Evolutionary conservation across 2,329 filamentous ascomycete species (phyloP), one percentile per base, ranked within the genome.

Genomic region (Pseudogymnoascus sp.): DNA sequence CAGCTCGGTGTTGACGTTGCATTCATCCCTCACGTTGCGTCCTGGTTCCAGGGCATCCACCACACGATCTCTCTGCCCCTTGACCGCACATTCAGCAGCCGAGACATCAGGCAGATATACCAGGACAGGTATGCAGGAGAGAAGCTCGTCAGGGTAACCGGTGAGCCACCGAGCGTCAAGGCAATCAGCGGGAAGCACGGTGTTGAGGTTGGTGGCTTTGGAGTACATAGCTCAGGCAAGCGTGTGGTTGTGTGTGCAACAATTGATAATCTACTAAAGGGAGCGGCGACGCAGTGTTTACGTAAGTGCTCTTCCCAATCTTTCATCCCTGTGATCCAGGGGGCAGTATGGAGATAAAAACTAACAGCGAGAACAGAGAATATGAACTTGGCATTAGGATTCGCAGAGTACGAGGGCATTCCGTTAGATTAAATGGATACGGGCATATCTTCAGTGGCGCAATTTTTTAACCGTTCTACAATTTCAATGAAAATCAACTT

Each of bases 81-180:
- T 7, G 88, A 88, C 70, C 82, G 93, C 75, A 82, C 84, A 64
- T 95, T 97, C 89, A 90, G 86, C 2, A 92, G 90, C 41, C 88
- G 94, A 59, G 92, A 97, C 72, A 91, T 99, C 67, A 86, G 94
- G 64, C 90, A 96, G 71, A 79, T 97, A 62, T 99, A 96, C 80
- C 93, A 97, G 76, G 93, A 97, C 69, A 85, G 93, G 22, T 99
- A 96, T 71, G 93, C 93, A 5, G 92, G 92, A 58, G 94, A 97
- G 81, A 93, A 91, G 77, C 85, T 99, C 14, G 87, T 99, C 72
- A 96, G 94, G 81, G 85, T 97, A 18, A 83, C 90, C 4, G 93
- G 93, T 60, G 93, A 97, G 74, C 83, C 89, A 0, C 94, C 93
- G 2, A 78, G 86, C 9, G 93, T 97, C 61, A 95, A 91, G 77